Base-by-base conservation (phyloP, 1,139 yeast genomes). In the Kodamaea plutei region DNA sequence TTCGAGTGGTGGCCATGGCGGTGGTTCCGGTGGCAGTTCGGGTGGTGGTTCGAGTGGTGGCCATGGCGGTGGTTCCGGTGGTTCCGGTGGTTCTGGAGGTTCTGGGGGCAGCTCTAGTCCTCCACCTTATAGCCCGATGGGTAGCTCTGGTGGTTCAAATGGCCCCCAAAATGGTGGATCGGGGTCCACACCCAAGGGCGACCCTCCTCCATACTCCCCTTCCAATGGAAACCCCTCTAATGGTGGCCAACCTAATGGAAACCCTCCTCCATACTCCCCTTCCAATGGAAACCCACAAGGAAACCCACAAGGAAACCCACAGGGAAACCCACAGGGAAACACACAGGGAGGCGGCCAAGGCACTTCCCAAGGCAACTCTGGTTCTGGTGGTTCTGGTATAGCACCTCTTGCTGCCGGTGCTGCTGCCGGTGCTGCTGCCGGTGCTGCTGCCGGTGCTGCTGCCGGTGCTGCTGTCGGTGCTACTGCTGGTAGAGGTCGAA, bases 11-110 rank as follows among this genome's bases (percentile, higher is more conserved):
- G 20, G 20, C 9, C 20, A 9, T 17, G 20, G 20, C 9, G 20
- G 20, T 9, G 20, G 20, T 17, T 7, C 8, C 9, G 20, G 20
- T 17, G 20, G 20, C 20, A 7, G 20, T 17, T 17, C 20, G 9
- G 20, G 20, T 17, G 20, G 20, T 17, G 20, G 20, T 17, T 17
- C 20, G 8, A 17, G 20, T 17, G 20, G 20, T 17, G 20, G 20
- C 9, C 9, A 7, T 9, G 9, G 20, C 9, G 20, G 20, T 17
- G 20, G 20, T 17, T 17, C 20, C 20, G 9, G 20, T 17, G 20
- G 20, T 17, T 7, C 8, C 9, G 8, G 7, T 7, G 7, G 8
- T 7, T 17, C 20, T 7, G 20, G 20, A 17, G 9, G 20, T 17
- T 17, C 20, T 17, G 20, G 20, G n/a, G n/a, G n/a, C n/a, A n/a